Base-by-base conservation (phyloP, 305 asterid species). In the Rubia balearica region DNA sequence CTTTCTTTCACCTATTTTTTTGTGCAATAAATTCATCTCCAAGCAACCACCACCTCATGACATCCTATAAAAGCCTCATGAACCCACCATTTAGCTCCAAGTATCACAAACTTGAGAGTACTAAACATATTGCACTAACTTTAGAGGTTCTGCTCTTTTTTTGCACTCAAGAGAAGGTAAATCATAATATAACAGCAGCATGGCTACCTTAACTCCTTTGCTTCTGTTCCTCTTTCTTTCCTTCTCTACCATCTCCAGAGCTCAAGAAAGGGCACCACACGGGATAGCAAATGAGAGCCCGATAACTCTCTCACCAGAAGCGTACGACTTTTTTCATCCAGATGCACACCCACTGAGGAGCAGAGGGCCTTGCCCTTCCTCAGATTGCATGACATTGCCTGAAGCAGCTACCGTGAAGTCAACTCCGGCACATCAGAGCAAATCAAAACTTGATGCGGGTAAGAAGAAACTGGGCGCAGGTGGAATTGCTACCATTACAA, bases 321-420 rank as follows among this genome's bases (percentile, higher is more conserved):
- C 89, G 24, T 82, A 84, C 64, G 78, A 85, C 1, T 92, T 92
- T 70, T 92, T 90, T 78, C 84, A 90, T 80, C 91, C 96, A 16
- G 78, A 80, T 19, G 60, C 74, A 5, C 77, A 65, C 21, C 79
- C 64, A 60, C 83, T 79, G 12, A 70, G 48, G 30, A 24, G 70
- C 5, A 72, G 68, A 41, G 74, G 36, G 68, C 72, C 75, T n/a
- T 74, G 82, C 17, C 69, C 21, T 30, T 72, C 76, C 49, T 61
- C 85, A 64, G 78, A 76, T 17, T 81, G 87, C 56, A 72, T 79
- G 33, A 75, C 80, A 42, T 61, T 87, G 75, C 95, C 96, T 3
- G 72, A 85, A 12, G 91, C 95, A 0, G 87, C 95, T 38, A 78
- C 84, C 8, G 85, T 81, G 74, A 79, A 80, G 83, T 86, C 96